phyloP scores from a whole-genome alignment of 116 monocot species.

The Zostera marina region DNA sequence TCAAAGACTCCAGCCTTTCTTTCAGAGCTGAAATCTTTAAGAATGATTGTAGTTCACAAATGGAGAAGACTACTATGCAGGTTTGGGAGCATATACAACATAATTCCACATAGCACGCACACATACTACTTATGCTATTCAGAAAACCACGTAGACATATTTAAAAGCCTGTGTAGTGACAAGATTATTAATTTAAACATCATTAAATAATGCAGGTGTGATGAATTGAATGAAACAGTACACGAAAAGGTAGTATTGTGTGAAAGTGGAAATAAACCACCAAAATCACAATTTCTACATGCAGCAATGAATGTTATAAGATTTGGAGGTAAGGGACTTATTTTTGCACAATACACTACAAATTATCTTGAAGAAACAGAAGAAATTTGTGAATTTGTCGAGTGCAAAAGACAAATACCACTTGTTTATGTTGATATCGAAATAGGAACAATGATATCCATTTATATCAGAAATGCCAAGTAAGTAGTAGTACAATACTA shows the following conservation, averaged over 20 bases:
- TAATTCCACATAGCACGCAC: too few relatives aligned
- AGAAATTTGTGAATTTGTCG: conserved; percentile 2
- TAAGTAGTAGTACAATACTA: background rate
- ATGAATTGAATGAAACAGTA: too few relatives aligned
- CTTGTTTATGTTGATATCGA: conserved; percentile 22
- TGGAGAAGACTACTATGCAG: too few relatives aligned
- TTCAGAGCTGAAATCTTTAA: too few relatives aligned
- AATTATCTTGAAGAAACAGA: conserved; percentile 3
- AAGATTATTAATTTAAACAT: too few relatives aligned
- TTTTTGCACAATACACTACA: conserved; percentile 26
- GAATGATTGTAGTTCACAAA: too few relatives aligned
- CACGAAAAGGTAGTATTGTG: background rate
- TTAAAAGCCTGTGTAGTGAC: too few relatives aligned
- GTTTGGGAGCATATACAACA: too few relatives aligned
- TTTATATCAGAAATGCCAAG: conserved; percentile 5
- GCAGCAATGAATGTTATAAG: background rate
- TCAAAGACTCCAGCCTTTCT: too few relatives aligned
- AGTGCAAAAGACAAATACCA: conserved; percentile 4
- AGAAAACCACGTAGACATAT: too few relatives aligned
- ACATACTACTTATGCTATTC: too few relatives aligned
- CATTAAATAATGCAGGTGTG: too few relatives aligned
- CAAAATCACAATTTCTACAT: background rate
- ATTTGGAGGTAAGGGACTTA: conserved; percentile 15
- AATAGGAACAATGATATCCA: conserved; percentile 7
- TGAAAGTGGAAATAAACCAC: background rate